Percentiles rank a stretch among this genome's conserved stretches.
Conservation (phyloP, 495 filamentous ascomycete species). For the Aspergillus ellipticus region DNA sequence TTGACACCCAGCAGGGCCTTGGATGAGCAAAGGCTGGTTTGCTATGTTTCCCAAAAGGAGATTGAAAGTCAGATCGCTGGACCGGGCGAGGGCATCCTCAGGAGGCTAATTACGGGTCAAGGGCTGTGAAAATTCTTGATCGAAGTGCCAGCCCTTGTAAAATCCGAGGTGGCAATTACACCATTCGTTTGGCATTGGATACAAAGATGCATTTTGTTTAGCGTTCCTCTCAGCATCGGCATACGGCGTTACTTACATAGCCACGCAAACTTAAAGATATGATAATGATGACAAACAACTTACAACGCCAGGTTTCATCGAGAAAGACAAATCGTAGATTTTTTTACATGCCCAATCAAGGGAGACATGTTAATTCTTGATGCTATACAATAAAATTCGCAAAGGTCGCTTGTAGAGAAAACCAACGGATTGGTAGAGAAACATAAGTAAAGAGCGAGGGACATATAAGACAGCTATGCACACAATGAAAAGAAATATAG, state of each 20-base stretch:
- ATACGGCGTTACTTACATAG: not conserved
- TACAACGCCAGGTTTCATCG: not conserved
- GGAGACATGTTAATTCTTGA: not conserved
- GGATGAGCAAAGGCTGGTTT: constrained; percentile 70
- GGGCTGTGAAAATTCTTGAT: constrained; percentile 25
- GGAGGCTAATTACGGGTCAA: constrained; percentile 41
- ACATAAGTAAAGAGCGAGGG: not conserved
- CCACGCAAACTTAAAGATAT: not conserved
- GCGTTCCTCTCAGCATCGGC: not conserved
- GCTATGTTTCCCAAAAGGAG: constrained; percentile 75
- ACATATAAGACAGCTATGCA: constrained; percentile 9
- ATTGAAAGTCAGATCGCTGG: constrained; percentile 68
- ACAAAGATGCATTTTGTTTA: not conserved
- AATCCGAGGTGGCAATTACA: not conserved
- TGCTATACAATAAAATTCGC: constrained; percentile 4
- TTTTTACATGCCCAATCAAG: not conserved
- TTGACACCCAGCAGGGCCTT: constrained; percentile 41
- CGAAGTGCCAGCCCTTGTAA: not conserved
- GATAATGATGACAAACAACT: not conserved
- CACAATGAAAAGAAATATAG: constrained; percentile 6
- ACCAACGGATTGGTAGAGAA: not conserved
- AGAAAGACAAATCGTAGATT: not conserved
- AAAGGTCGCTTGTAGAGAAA: not conserved
- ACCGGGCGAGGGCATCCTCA: constrained; percentile 54
- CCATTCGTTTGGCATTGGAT: constrained; percentile 8